Evolutionary conservation across 2,329 filamentous ascomycete species (phyloP).

Genomic region (Nannizziopsis arthrosporioides): DNA sequence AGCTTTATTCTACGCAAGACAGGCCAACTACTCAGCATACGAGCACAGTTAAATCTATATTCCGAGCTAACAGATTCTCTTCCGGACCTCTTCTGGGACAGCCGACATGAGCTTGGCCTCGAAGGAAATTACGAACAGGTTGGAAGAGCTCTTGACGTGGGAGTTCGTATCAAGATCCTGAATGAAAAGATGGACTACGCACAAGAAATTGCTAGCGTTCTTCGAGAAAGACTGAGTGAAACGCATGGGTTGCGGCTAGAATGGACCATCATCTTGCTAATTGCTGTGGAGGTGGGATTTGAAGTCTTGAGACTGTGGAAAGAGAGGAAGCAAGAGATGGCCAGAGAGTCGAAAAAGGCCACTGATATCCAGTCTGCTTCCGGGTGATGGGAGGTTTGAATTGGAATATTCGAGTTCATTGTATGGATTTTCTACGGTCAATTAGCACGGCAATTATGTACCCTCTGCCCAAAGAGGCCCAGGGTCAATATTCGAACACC

Average conservation of each 20-base stretch:
- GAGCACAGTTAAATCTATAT: constrained; percentile 91
- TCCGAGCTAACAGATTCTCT: constrained; percentile 90
- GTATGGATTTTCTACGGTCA: too few species aligned
- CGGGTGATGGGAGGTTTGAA: too few species aligned
- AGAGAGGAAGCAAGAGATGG: constrained; percentile 41
- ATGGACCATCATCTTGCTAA: constrained; percentile 91
- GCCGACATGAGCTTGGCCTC: constrained; percentile 71
- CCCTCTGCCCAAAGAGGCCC: too few species aligned
- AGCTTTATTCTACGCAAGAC: constrained; percentile 85
- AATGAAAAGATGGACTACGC: constrained; percentile 99
- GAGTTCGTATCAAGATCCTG: constrained; percentile 75
- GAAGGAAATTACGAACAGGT: constrained; percentile 95
- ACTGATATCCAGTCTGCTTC: not conserved
- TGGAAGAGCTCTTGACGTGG: constrained; percentile 78
- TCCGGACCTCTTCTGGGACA: constrained; percentile 96
- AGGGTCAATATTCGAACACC: too few species aligned
- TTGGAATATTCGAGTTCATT: too few species aligned
- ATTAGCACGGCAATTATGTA: too few species aligned
- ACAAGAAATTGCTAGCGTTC: constrained; percentile 80
- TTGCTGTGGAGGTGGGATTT: constrained; percentile 82
- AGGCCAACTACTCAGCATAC: constrained; percentile 75
- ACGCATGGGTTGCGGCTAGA: constrained; percentile 79
- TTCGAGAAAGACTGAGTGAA: constrained; percentile 80
- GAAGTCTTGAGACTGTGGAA: constrained; percentile 64
- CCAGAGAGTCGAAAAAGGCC: constrained; percentile 13